These are phyloP conservation scores for Boletales sp. DNA, from an alignment of 768 basidiomycete species.

Conservation along the genomic window DNA sequence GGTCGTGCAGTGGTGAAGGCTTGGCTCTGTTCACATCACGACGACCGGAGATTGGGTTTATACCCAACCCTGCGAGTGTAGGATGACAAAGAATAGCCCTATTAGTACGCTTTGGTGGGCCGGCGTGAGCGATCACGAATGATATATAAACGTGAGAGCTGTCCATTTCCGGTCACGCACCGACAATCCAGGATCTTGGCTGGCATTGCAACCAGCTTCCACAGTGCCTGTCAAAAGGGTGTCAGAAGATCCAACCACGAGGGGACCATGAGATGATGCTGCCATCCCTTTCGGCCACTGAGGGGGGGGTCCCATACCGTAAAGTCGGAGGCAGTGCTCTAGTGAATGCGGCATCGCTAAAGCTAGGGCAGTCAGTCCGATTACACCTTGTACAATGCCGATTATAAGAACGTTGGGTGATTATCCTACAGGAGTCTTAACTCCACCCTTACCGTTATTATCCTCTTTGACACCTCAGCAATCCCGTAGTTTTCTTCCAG, in stretches of 20 bases:
- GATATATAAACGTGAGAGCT: constrained; percentile 35
- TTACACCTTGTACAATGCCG: constrained; percentile 29
- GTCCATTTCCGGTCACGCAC: constrained; percentile 20
- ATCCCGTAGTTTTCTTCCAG: constrained; percentile 9
- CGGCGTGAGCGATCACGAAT: constrained; percentile 30
- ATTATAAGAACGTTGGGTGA: constrained; percentile 34
- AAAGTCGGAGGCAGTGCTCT: constrained; percentile 31
- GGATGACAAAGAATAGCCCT: constrained; percentile 24
- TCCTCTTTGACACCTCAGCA: constrained; percentile 18
- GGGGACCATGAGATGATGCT: constrained; percentile 33
- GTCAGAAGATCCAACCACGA: constrained; percentile 25
- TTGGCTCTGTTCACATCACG: constrained; percentile 25
- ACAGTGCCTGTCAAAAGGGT: constrained; percentile 32
- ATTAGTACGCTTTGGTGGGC: constrained; percentile 9
- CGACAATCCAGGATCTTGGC: constrained; percentile 32
- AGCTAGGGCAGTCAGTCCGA: constrained; percentile 20
- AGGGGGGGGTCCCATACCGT: constrained; percentile 26
- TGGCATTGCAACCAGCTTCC: constrained; percentile 18
- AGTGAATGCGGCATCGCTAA: constrained; percentile 38
- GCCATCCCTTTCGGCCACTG: constrained; percentile 22
- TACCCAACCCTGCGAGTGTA: constrained; percentile 10
- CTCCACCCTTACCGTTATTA: constrained; percentile 32
- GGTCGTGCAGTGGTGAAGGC: constrained; percentile 6
- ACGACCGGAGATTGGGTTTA: constrained; percentile 12
- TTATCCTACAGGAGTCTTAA: constrained; percentile 35